These are phyloP conservation scores for Bromus sterilis DNA, from an alignment of 176 grass and related monocot species.

Conservation along the genomic window DNA sequence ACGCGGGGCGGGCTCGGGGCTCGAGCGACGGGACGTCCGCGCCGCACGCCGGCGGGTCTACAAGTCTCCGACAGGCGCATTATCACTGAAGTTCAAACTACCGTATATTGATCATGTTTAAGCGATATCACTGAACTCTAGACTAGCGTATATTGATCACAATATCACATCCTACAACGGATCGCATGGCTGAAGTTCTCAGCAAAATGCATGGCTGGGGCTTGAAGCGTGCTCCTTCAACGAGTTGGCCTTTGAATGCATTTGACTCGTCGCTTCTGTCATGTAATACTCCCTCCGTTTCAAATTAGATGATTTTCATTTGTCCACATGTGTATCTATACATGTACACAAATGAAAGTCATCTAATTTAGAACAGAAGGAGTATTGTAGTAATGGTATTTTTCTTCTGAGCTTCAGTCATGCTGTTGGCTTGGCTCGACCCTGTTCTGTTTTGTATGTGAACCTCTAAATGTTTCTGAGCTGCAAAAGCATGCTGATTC, in stretches of 20 bases:
- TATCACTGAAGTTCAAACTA: not conserved
- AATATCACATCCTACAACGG: not conserved
- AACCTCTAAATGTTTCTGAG: not conserved
- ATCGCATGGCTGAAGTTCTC: not conserved
- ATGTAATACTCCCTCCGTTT: too few relatives aligned
- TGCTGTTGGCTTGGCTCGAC: not conserved
- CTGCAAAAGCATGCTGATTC: not conserved
- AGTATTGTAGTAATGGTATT: not conserved
- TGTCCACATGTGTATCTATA: too few relatives aligned
- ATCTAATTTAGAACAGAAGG: too few relatives aligned
- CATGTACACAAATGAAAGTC: too few relatives aligned
- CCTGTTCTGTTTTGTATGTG: not conserved
- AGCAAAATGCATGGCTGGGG: not conserved
- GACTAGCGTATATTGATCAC: not conserved
- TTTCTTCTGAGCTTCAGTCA: not conserved
- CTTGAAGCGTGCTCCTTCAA: too few relatives aligned
- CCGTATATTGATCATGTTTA: not conserved
- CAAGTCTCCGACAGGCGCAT: too few relatives aligned
- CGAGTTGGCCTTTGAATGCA: too few relatives aligned
- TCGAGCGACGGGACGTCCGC: not conserved
- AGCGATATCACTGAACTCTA: not conserved
- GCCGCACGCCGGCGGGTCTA: not conserved
- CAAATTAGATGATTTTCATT: too few relatives aligned
- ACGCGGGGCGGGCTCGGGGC: too few relatives aligned
- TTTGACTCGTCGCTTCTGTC: too few relatives aligned